A percentile compares a stretch with the other conserved stretches of the same genome.
These are phyloP conservation scores for Cymbopogon citratus DNA, from an alignment of 176 grass and related monocot genomes.

Conservation along the genomic window DNA sequence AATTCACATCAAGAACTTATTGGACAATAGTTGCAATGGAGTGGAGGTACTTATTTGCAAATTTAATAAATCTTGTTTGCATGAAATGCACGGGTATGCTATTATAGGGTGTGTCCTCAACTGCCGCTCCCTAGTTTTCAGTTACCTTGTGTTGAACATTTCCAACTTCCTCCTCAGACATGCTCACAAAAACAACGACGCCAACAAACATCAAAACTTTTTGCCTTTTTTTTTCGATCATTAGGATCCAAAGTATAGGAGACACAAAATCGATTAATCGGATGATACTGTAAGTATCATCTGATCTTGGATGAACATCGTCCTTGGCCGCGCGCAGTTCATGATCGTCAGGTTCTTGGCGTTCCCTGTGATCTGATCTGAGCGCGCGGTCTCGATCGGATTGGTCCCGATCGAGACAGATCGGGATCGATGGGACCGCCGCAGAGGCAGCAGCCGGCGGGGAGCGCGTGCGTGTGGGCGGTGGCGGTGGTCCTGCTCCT, in stretches of 20 bases:
- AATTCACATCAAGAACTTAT: background rate
- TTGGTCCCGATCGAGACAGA: background rate
- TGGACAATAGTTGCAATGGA: background rate
- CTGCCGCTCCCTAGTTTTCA: constrained; percentile 40
- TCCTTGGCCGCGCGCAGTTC: background rate
- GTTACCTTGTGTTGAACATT: constrained; percentile 38
- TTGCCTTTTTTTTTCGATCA: background rate
- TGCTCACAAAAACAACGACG: constrained; percentile 12
- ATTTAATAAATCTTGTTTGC: background rate
- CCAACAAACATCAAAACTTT: constrained; percentile 28
- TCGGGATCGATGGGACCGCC: constrained; percentile 1
- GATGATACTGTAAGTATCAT: background rate
- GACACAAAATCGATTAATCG: background rate
- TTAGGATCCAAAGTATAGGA: background rate
- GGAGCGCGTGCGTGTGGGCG: constrained; percentile 42
- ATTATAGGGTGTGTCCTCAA: constrained; percentile 22
- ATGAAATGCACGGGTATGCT: constrained; percentile 10
- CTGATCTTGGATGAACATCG: background rate
- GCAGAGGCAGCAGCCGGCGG: constrained; percentile 25
- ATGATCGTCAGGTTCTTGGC: constrained; percentile 1
- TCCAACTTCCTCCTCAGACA: background rate
- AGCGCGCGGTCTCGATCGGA: background rate
- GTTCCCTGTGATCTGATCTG: background rate
- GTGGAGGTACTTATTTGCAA: background rate
- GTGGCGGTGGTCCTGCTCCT: constrained; percentile 33